Evolutionary conservation across 1,139 yeast species (phyloP), one percentile per base, ranked within the genome.

Genomic region (Pneumocystis jirovecii): DNA sequence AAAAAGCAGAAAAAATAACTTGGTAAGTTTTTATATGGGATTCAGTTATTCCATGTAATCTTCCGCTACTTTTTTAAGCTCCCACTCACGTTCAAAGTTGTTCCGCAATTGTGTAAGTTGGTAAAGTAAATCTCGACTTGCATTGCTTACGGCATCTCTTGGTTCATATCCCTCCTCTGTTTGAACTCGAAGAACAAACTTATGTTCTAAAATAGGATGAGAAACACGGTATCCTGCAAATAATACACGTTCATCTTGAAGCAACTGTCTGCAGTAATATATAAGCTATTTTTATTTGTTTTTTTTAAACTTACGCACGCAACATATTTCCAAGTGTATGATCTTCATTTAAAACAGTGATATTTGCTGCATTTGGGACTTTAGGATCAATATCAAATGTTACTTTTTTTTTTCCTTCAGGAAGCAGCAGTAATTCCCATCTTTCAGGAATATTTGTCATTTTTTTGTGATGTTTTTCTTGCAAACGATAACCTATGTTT

Each of bases 361-460:
- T 82, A 68, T 91, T 84, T 66, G 96, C 95, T 64, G 97, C 96
- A 75, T 93, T 93, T 45, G 97, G 96, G 62, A 93, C 95, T 73
- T 93, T 88, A 67, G 96, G 85, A 76, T 93, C 99, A 12, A 97
- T 97, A 44, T 90, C 87, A 69, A 93, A 85, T 68, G 87, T 85
- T 69, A 93, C 81, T 76, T 89, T 78, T 65, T 21, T 62, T 57
- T 89, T 95, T 61, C 98, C 98, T 75, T 93, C 98, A n/a, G 97
- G 98, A 72, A 93, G 82, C 71, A 93, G 84, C 75, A 93, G 93
- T 64, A 93, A 83, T 80, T 93, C 98, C 75, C 91, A 93, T 82
- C 98, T 86, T 79, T 93, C 98, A 77, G 98, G 98, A 72, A 97
- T 98, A 79, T 93, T 93, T 97, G 93, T 93, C 64, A 61, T 70